A percentile compares a stretch with the other conserved stretches of the same genome.
Conservation (phyloP, 129 eudicot genomes). For the Chrysanthemum seticuspe region DNA sequence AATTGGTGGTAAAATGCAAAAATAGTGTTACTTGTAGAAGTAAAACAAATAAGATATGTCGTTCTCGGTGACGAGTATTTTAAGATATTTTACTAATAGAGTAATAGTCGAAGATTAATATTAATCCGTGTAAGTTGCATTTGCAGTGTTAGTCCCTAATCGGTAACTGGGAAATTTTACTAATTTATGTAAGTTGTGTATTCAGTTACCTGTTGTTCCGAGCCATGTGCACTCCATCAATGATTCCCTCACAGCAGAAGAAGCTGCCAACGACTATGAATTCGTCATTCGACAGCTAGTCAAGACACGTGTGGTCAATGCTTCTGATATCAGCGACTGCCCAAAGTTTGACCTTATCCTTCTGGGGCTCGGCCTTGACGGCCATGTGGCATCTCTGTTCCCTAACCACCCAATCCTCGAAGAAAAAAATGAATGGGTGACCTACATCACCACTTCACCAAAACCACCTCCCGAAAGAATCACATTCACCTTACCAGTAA, state of each 20-base stretch:
- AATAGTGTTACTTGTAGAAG: no score
- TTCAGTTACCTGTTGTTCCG: conserved; percentile 58
- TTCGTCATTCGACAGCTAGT: conserved; percentile 62
- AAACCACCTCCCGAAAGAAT: conserved; percentile 65
- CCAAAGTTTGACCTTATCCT: conserved; percentile 73
- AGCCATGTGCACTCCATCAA: conserved; percentile 61
- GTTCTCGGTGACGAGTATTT: no score
- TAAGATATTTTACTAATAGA: no score
- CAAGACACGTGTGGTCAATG: conserved; percentile 49
- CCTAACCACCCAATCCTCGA: conserved; percentile 47
- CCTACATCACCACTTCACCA: conserved; percentile 50
- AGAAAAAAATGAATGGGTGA: conserved; percentile 55
- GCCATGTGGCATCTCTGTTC: conserved; percentile 61
- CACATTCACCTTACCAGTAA: conserved; percentile 62
- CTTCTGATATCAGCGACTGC: conserved; percentile 53
- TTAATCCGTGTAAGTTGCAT: no score
- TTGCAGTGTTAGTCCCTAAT: no score
- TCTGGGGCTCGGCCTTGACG: conserved; percentile 59
- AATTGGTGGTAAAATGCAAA: no score
- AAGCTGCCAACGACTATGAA: conserved; percentile 58
- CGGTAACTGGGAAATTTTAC: no score
- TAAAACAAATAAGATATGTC: no score
- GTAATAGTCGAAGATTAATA: no score
- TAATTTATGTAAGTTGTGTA: neutral
- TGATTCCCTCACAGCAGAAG: conserved; percentile 52